Base-by-base conservation (phyloP, 2,329 filamentous ascomycete genomes). In the Ilyonectria mors-panacis region DNA sequence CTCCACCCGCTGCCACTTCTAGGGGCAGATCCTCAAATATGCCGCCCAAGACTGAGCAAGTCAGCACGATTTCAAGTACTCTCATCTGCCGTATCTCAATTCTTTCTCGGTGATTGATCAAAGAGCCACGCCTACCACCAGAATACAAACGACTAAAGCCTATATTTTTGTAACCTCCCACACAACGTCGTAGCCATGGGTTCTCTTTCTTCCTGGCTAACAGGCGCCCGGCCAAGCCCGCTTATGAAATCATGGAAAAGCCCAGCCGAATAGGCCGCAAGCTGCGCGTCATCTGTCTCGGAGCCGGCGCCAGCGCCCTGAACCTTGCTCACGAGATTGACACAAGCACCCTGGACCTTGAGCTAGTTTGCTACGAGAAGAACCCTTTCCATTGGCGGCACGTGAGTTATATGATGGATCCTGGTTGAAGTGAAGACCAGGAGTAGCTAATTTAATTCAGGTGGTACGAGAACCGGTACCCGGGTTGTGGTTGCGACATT, bases 301-400 rank as follows among this genome's bases (percentile, higher is more conserved):
- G 77, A n/a, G 76, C 73, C 59, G 77, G 77, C 51, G 75, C 73
- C 55, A 76, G 75, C 55, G 77, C 73, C 0, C 67, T 79, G 30
- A 78, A 77, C 64, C 57, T 79, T 28, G 71, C 71, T 19, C 73
- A 75, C 19, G 71, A 75, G 55, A 47, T 76, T 21, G 59, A 65
- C 62, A 66, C 13, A 10, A 72, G 69, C 42, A 47, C 55, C 2
- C 65, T 75, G 9, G 68, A 75, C 48, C 57, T 75, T 17, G 71
- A 75, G 23, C 58, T 76, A 4, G 70, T 73, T 26, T 72, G 69
- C 19, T 78, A 77, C 63, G 76, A 78, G 26, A 77, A 77, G 70
- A 77, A 77, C 57, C 59, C 68, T 1, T 1, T 65, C 54, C 2
- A 51, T 73, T 9, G 70, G 72, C 8, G 72, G 70, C 9, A 74